Conservation (phyloP, 768 basidiomycete species). For the Mycena crocata region DNA sequence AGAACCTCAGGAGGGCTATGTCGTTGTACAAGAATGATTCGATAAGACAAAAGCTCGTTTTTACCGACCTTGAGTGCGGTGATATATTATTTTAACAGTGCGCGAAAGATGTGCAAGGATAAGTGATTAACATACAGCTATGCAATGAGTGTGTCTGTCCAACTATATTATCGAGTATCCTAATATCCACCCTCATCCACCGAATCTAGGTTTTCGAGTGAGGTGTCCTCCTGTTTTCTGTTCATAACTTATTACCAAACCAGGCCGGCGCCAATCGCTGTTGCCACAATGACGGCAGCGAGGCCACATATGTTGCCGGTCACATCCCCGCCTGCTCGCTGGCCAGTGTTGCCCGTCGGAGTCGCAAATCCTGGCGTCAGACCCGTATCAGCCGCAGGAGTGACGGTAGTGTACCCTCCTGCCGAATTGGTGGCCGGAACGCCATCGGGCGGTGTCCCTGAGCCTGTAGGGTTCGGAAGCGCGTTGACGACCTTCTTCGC, state of each 20-base stretch:
- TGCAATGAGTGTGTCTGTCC: constrained; percentile 28
- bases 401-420: constrained; percentile 30
- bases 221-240: background rate
- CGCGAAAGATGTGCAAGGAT: constrained; percentile 10
- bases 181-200: background rate
- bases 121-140: constrained; percentile 15
- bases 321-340: constrained; percentile 10
- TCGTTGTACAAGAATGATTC: constrained; percentile 69
- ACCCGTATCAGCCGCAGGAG: constrained; percentile 20
- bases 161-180: constrained; percentile 10
- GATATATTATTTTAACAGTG: constrained; percentile 7
- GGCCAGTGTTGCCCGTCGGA: constrained; percentile 23
- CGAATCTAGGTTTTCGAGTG: constrained; percentile 9
- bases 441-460: constrained; percentile 8
- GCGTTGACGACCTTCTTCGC: constrained; percentile 52
- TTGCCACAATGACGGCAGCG: constrained; percentile 4
- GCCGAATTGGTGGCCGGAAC: background rate
- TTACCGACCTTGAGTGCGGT: background rate
- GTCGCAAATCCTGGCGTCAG: constrained; percentile 29
- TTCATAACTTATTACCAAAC: constrained; percentile 15
- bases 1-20: constrained; percentile 60
- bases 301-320: background rate
- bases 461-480: constrained; percentile 33
- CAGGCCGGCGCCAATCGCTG: constrained; percentile 12
- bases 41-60: background rate